Evolutionary conservation across 495 filamentous ascomycete species (phyloP).

Genomic region (Trichoderma orchidacearum): DNA sequence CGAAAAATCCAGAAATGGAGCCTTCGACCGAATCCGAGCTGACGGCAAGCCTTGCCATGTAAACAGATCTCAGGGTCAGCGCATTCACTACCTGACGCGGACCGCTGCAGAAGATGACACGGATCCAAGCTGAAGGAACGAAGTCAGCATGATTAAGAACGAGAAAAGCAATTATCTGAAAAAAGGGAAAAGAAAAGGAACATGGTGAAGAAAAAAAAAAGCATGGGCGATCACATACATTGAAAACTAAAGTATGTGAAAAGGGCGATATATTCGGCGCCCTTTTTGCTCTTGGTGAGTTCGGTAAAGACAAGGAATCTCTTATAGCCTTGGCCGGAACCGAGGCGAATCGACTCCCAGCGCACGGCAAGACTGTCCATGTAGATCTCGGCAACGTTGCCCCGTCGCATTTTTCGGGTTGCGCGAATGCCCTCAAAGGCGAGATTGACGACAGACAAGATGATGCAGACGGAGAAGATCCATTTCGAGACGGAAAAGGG

Average conservation of each 20-base stretch:
- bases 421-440: constrained; percentile 66
- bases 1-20: constrained; percentile 50
- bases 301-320: constrained; percentile 87
- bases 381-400: constrained; percentile 81
- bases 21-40: constrained; percentile 40
- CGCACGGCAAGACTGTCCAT: constrained; percentile 75
- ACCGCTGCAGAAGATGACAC: constrained; percentile 76
- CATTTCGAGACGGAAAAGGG: constrained; percentile 63
- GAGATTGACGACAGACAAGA: constrained; percentile 69
- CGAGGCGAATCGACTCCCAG: constrained; percentile 62
- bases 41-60: constrained; percentile 54
- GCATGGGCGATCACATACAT: constrained; percentile 33
- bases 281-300: constrained; percentile 83
- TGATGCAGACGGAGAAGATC: constrained; percentile 84
- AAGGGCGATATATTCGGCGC: constrained; percentile 78
- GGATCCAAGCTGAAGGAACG: constrained; percentile 56
- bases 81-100: constrained; percentile 84
- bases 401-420: constrained; percentile 61
- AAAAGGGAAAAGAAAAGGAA: neutral
- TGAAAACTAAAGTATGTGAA: constrained; percentile 94
- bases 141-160: constrained; percentile 2
- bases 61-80: constrained; percentile 66
- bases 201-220: too few relatives aligned
- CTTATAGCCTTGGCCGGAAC: constrained; percentile 56
- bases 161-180: neutral